Conservation (phyloP, 164 flowering plant species). For the Protea cynaroides region DNA sequence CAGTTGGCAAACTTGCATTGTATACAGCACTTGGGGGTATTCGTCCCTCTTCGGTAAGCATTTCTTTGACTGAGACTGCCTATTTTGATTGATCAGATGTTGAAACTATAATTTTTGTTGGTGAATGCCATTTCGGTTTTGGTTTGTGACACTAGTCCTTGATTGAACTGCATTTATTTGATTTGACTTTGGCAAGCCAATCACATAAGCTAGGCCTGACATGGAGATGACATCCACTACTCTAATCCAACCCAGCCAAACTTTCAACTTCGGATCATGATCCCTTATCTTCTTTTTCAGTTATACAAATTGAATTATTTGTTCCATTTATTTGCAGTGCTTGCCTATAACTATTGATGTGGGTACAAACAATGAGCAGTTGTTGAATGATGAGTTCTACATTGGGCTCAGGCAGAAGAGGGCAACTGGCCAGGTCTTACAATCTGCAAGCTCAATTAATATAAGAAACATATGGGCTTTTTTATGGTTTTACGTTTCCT, state of each 20-base stretch:
- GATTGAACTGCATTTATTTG: background rate
- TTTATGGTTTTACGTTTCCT: background rate
- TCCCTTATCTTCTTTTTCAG: background rate
- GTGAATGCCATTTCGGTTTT: background rate
- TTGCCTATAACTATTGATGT: constrained; percentile 90
- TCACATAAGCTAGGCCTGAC: background rate
- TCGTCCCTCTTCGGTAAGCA: constrained; percentile 87
- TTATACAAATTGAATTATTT: background rate
- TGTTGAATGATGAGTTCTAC: constrained; percentile 82
- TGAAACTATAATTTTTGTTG: background rate
- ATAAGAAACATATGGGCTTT: background rate
- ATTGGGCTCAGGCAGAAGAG: constrained; percentile 76
- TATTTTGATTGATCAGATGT: background rate
- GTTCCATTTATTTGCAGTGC: constrained; percentile 42
- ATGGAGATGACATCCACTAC: background rate
- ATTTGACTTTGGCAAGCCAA: background rate
- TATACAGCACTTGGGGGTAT: constrained; percentile 91
- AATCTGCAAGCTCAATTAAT: background rate
- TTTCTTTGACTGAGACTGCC: background rate
- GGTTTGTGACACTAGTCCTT: background rate
- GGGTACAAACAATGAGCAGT: constrained; percentile 79
- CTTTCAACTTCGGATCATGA: background rate
- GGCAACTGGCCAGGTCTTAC: constrained; percentile 68
- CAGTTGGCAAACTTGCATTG: constrained; percentile 79
- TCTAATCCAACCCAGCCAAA: background rate